These are phyloP conservation scores for Candida labiduridarum DNA, from an alignment of 1,139 yeast genomes.

Conservation along the genomic window DNA sequence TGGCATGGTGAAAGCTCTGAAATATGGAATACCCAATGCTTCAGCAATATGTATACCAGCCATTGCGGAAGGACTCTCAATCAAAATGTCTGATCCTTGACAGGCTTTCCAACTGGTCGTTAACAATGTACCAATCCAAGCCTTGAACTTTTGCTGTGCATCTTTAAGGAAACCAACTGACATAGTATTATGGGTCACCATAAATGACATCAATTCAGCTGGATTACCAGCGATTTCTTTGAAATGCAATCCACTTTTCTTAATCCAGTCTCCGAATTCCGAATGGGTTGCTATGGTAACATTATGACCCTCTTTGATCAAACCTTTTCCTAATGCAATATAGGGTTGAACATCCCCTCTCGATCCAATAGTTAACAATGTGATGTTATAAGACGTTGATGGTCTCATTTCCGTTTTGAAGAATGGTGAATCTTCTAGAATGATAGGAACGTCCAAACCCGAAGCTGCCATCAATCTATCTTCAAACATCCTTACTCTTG, in stretches of 20 bases:
- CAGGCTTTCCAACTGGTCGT: slow-evolving; percentile 82
- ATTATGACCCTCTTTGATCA: slow-evolving; percentile 75
- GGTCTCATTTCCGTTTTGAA: slow-evolving; percentile 56
- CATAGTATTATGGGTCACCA: slow-evolving; percentile 90
- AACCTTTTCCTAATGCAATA: slow-evolving; percentile 82
- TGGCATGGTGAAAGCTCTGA: slow-evolving; percentile 97
- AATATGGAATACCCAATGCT: slow-evolving; percentile 84
- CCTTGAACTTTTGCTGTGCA: slow-evolving; percentile 74
- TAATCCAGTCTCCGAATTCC: slow-evolving; percentile 80
- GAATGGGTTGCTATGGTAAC: slow-evolving; percentile 84
- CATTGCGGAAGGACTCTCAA: slow-evolving; percentile 95
- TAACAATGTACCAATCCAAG: slow-evolving; percentile 79
- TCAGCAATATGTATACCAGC: slow-evolving; percentile 94
- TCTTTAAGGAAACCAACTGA: slow-evolving; percentile 82
- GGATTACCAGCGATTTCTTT: slow-evolving; percentile 89
- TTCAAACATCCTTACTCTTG: slow-evolving; percentile 63
- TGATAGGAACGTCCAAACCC: slow-evolving; percentile 67
- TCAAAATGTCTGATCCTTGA: slow-evolving; percentile 77
- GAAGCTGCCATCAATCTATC: slow-evolving; percentile 58
- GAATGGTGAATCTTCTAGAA: slow-evolving; percentile 66
- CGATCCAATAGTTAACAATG: slow-evolving; percentile 86
- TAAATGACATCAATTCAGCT: slow-evolving; percentile 84
- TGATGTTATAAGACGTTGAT: slow-evolving; percentile 56
- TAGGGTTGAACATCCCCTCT: slow-evolving; percentile 97
- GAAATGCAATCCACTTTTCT: slow-evolving; percentile 65